A percentile compares a stretch with the other conserved stretches of the same genome.
Evolutionary conservation across 139 green algal genomes (phyloP).

Genomic region (Chlamydomonas sphaeroides): DNA sequence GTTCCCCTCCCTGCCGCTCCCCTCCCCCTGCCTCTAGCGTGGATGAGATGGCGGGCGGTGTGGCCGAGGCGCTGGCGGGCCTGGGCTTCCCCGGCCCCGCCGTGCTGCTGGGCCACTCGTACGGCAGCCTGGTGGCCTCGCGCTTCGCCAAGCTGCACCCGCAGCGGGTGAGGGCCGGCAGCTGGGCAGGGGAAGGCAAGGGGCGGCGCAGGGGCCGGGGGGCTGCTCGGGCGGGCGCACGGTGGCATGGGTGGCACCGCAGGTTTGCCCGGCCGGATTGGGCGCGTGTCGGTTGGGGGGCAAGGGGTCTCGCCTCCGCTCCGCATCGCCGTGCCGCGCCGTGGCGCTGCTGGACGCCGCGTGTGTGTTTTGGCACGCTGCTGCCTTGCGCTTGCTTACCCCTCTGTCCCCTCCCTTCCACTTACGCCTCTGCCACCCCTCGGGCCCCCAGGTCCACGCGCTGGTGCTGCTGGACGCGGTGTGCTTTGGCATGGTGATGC

Average conservation of each 20-base stretch:
- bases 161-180: not conserved
- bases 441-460: not conserved
- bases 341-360: too few species aligned
- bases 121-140: slow-evolving; percentile 48
- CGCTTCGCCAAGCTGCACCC: slow-evolving; percentile 39
- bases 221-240: too few species aligned
- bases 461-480: slow-evolving; percentile 50
- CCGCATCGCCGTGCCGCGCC: too few species aligned
- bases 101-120: slow-evolving; percentile 38
- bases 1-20: not conserved
- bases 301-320: too few species aligned
- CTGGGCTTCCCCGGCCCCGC: slow-evolving; percentile 5
- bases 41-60: slow-evolving; percentile 21
- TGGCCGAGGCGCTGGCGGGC: not conserved
- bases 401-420: too few species aligned
- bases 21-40: not conserved
- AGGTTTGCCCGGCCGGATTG: too few species aligned
- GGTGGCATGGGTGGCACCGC: too few species aligned
- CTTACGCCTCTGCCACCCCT: too few species aligned
- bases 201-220: too few species aligned
- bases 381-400: too few species aligned
- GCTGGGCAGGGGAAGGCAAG: not conserved
- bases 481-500: slow-evolving; percentile 57
- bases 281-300: too few species aligned
- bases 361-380: too few species aligned